Evolutionary conservation across 2,329 filamentous ascomycete genomes (phyloP), one percentile per base, ranked within the genome.

Genomic region (Apiospora hydei): DNA sequence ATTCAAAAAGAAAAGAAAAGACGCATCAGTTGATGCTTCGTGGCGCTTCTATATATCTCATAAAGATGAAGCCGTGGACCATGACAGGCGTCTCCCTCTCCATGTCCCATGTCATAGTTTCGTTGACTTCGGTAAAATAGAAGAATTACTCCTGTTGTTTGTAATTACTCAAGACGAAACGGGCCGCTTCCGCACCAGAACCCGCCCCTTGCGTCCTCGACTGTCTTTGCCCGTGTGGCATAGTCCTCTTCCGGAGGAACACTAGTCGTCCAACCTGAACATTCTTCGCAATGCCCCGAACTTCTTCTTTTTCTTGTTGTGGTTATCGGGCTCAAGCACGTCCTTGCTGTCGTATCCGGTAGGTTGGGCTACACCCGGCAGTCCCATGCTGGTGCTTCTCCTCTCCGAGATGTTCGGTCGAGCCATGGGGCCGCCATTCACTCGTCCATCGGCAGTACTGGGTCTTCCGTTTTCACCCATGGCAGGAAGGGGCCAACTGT

Each of bases 271-370:
- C 71, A 88, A 79, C 57, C 84, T 80, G 81, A 94, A 92, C 80
- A 92, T 91, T 80, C 86, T 89, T 79, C 92, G 89, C 78, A 94
- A 81, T 71, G 85, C 83, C 57, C 87, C 86, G 81, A 94, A 94
- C 81, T 91, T 93, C 86, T 93, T 94, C 83, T 88, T 89, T 83
- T 82, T 86, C 74, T 47, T 47, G 34, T 76, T 79, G 49, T 71
- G 49, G 47, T 75, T 67, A 8, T 74, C 74, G 18, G 73, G 74
- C 16, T 53, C 73, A 38, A 73, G 73, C 44, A 70, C 64, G 2
- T 71, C 71, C 14, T 71, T 70, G 61, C 73, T 47, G 14, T 66
- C 71, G 11, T 75, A 70, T n/a, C 71, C 73, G 46, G 72, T 69
- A 18, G 26, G 3, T n/a, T 47, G 34, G 72, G 74, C 14, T 71